These are phyloP conservation scores for Zalerion maritima DNA, from an alignment of 495 filamentous ascomycete genomes.

Conservation along the genomic window DNA sequence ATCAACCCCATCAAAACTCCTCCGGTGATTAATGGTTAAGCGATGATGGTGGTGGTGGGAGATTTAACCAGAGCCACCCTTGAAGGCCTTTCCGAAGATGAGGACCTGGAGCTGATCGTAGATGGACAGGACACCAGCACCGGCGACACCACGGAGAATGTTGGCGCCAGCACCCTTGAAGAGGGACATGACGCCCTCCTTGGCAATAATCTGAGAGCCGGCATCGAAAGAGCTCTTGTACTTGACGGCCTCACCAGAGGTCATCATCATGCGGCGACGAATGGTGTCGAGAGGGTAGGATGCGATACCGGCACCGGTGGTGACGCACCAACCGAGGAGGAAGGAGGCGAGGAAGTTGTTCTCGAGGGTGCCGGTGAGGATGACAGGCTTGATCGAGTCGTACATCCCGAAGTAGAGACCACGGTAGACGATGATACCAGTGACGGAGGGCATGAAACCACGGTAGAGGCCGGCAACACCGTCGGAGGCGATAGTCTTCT, in stretches of 20 bases:
- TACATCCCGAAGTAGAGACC: conserved; percentile 99
- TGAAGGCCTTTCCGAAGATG: conserved; percentile 99
- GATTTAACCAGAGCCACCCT: conserved; percentile 69
- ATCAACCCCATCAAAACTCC: not conserved
- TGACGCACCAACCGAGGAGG: conserved; percentile 96
- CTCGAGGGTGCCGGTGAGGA: conserved; percentile 81
- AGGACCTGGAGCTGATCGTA: conserved; percentile 98
- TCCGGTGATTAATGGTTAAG: not conserved
- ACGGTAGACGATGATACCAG: conserved; percentile 99
- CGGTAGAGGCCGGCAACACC: conserved; percentile 99
- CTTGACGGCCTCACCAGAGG: conserved; percentile 93
- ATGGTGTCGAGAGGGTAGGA: conserved; percentile 99
- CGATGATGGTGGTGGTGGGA: too few species aligned
- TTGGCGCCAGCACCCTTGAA: conserved; percentile 99
- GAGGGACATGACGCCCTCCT: conserved; percentile 92
- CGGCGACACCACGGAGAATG: conserved; percentile 99
- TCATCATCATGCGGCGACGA: conserved; percentile 99
- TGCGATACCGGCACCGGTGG: conserved; percentile 99
- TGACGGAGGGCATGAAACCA: conserved; percentile 98
- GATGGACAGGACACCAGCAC: conserved; percentile 99
- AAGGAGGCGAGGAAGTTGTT: conserved; percentile 99
- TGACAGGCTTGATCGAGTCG: conserved; percentile 98
- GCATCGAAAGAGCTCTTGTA: conserved; percentile 92
- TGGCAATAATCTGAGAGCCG: conserved; percentile 85
- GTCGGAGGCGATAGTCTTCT: conserved; percentile 97